Percentiles rank a stretch among this genome's conserved stretches.
Conservation (phyloP, 2,329 filamentous ascomycete genomes). For the Coniosporium tulheliwenetii region DNA sequence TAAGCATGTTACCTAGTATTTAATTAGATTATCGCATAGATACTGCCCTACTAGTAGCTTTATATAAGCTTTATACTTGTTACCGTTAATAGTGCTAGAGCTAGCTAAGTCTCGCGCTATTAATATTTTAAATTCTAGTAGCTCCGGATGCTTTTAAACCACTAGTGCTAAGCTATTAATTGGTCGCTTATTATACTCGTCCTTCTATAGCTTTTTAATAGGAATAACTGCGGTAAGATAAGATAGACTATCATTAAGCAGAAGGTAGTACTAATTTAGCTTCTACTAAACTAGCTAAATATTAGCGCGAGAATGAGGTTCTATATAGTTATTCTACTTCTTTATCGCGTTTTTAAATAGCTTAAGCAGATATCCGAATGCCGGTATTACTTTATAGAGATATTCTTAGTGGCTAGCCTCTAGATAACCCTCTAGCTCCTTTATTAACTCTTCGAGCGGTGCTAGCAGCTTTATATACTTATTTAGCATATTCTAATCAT, state of each 20-base stretch:
- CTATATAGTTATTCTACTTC: neutral
- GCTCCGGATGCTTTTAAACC: neutral
- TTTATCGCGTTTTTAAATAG: neutral
- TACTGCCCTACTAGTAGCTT: no score
- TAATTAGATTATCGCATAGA: no score
- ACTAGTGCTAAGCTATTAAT: neutral
- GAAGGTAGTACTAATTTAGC: neutral
- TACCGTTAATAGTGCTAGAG: no score
- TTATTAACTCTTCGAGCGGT: slow-evolving; percentile 1
- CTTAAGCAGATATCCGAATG: slow-evolving; percentile 1
- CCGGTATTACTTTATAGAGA: neutral
- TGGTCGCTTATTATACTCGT: neutral
- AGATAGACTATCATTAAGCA: no score
- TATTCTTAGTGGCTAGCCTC: neutral
- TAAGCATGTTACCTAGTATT: no score
- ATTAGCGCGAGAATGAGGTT: neutral
- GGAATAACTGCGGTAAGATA: neutral
- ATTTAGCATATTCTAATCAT: slow-evolving; percentile 2
- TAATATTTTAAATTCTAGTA: neutral
- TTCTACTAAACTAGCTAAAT: no score
- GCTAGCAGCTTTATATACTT: slow-evolving; percentile 1
- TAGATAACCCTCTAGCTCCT: neutral
- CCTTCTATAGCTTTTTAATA: neutral
- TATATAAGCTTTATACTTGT: neutral
- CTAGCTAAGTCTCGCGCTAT: neutral